Evolutionary conservation across 345 rosid species (phyloP).

Genomic region (Gossypioides kirkii): DNA sequence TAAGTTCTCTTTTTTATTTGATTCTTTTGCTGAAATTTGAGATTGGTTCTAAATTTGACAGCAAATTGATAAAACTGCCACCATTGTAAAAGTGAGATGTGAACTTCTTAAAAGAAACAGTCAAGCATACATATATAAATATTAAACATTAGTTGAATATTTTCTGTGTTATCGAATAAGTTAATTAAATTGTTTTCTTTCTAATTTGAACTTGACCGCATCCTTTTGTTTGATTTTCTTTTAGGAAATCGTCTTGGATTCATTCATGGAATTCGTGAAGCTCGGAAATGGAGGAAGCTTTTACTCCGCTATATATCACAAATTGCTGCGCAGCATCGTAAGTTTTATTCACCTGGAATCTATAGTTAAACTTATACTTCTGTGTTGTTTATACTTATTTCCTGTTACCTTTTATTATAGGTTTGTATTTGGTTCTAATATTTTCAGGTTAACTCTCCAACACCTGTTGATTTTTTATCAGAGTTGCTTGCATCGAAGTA

Average conservation of each 20-base stretch:
- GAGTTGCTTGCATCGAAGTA: slow-evolving; percentile 64
- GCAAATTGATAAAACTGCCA: too few relatives aligned
- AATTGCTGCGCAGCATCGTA: slow-evolving; percentile 60
- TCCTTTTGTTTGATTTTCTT: not conserved
- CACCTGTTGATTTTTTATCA: slow-evolving; percentile 34
- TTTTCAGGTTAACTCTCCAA: slow-evolving; percentile 48
- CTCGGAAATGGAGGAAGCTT: slow-evolving; percentile 61
- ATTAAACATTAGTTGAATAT: too few relatives aligned
- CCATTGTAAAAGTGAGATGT: too few relatives aligned
- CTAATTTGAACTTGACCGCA: not conserved
- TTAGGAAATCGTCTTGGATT: slow-evolving; percentile 75
- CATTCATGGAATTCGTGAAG: slow-evolving; percentile 81
- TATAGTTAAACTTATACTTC: not conserved
- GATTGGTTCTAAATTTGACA: too few relatives aligned
- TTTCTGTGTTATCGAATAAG: too few relatives aligned
- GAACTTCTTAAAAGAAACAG: too few relatives aligned
- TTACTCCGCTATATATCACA: slow-evolving; percentile 65
- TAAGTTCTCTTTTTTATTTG: not conserved
- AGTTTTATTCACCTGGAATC: slow-evolving; percentile 18
- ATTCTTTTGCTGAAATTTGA: too few relatives aligned
- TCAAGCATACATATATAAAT: too few relatives aligned
- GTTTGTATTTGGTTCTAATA: not conserved
- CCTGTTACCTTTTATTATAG: not conserved
- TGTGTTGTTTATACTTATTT: not conserved
- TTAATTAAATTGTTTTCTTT: not conserved